These are phyloP conservation scores for Pseudoscleropodium purum DNA, from an alignment of 225 moss, liverwort and hornwort genomes.

Conservation along the genomic window DNA sequence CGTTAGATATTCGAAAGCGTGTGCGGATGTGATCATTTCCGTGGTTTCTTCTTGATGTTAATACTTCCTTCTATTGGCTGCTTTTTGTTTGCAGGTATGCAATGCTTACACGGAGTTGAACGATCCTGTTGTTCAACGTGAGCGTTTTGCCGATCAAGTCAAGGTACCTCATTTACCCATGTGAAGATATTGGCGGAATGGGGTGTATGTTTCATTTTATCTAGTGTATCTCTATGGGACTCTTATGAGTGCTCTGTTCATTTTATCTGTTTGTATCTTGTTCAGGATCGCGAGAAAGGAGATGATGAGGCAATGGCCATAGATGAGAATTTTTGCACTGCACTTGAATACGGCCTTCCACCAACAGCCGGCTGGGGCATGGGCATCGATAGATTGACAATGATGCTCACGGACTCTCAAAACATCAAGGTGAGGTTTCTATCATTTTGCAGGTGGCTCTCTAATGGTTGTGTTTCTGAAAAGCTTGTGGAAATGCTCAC, in stretches of 20 bases:
- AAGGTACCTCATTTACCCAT: conserved; percentile 29
- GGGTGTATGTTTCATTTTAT: background rate
- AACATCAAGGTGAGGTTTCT: conserved; percentile 64
- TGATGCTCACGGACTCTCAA: conserved; percentile 82
- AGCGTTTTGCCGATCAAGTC: conserved; percentile 84
- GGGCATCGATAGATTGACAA: conserved; percentile 83
- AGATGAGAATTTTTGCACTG: conserved; percentile 79
- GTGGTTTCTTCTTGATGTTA: background rate
- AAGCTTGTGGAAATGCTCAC: background rate
- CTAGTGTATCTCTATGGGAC: background rate
- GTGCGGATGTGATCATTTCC: background rate
- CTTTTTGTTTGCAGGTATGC: conserved; percentile 46
- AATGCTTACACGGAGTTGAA: conserved; percentile 98
- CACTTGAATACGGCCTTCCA: conserved; percentile 83
- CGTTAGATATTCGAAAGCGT: background rate
- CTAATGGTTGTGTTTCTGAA: background rate
- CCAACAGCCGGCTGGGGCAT: conserved; percentile 95
- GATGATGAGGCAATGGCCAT: conserved; percentile 97
- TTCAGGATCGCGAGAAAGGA: conserved; percentile 74
- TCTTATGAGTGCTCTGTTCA: background rate
- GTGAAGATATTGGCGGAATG: background rate
- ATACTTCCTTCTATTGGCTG: background rate
- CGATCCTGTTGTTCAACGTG: conserved; percentile 86
- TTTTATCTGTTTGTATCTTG: background rate
- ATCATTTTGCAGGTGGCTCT: background rate